phyloP scores from a whole-genome alignment of 192 early-diverging fungal genomes.

The Entrophospora sp. region DNA sequence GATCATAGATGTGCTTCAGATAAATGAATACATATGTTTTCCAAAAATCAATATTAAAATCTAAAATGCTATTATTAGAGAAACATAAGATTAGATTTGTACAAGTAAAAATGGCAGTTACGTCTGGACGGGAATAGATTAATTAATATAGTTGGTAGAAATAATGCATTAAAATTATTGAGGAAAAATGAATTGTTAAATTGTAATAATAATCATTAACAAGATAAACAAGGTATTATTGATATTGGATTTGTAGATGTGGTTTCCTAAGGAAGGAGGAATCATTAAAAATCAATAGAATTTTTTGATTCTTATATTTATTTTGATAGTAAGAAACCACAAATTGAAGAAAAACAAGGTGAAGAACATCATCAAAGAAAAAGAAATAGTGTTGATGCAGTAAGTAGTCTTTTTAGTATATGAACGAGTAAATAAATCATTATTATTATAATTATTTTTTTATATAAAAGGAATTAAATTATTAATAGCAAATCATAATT shows the following conservation, averaged over 20 bases:
- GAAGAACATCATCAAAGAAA: neutral
- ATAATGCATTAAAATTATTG: constrained; percentile 40
- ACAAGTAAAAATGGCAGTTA: constrained; percentile 51
- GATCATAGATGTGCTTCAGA: constrained; percentile 44
- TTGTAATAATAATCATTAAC: constrained; percentile 25
- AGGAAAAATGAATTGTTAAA: constrained; percentile 31
- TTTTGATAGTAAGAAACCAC: neutral
- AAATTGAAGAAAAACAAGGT: neutral
- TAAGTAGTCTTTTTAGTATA: neutral
- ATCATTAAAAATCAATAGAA: constrained; percentile 24
- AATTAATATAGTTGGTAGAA: constrained; percentile 33
- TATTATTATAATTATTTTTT: no score
- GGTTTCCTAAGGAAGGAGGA: constrained; percentile 16
- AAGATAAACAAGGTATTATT: no score
- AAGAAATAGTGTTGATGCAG: constrained; percentile 10
- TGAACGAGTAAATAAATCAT: no score
- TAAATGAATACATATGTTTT: neutral
- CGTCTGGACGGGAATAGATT: constrained; percentile 52
- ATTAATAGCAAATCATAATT: no score
- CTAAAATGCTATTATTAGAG: neutral
- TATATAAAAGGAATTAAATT: no score
- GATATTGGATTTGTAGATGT: constrained; percentile 36
- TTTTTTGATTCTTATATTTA: constrained; percentile 35
- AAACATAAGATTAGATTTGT: constrained; percentile 46
- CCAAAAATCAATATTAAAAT: neutral